Percentiles rank a stretch among this genome's conserved stretches.
phyloP scores from a whole-genome alignment of 2,329 filamentous ascomycete genomes.

The Saccharata proteae region DNA sequence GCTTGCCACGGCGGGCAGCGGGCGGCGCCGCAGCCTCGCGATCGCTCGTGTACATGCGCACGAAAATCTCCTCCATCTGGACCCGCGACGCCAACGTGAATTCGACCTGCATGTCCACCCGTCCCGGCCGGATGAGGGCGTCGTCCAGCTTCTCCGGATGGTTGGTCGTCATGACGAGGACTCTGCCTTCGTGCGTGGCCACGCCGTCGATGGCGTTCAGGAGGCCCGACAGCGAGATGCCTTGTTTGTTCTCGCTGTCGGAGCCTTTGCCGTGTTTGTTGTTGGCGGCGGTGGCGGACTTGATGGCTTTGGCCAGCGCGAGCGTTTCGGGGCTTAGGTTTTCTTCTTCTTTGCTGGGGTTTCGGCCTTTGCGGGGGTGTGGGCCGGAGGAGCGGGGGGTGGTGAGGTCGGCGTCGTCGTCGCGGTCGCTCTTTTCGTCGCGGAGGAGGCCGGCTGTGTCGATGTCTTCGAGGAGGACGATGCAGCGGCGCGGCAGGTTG shows the following conservation, averaged over 20 bases:
- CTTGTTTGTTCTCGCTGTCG: conserved; percentile 18
- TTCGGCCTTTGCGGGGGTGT: conserved; percentile 9
- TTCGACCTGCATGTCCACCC: conserved; percentile 55
- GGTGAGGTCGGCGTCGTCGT: conserved; percentile 10
- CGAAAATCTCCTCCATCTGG: conserved; percentile 32
- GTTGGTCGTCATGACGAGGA: conserved; percentile 77
- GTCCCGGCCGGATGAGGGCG: conserved; percentile 60
- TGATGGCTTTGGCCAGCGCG: conserved; percentile 9
- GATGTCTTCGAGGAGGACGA: conserved; percentile 37
- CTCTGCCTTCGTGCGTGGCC: conserved; percentile 63
- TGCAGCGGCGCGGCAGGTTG: conserved; percentile 30
- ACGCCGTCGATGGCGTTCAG: conserved; percentile 79
- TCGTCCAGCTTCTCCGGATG: conserved; percentile 60
- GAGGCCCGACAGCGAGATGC: conserved; percentile 66
- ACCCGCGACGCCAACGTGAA: conserved; percentile 38
- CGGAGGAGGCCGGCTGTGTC: conserved; percentile 34
- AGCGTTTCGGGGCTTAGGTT: conserved; percentile 11
- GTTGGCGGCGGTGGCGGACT: conserved; percentile 8
- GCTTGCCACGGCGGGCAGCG: background rate
- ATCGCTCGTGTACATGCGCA: conserved; percentile 24
- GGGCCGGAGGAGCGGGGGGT: conserved; percentile 3
- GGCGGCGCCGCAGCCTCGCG: background rate
- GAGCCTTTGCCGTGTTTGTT: conserved; percentile 9
- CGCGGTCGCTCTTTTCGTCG: conserved; percentile 17
- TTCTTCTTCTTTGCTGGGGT: conserved; percentile 8